Percentiles rank a stretch among this genome's conserved stretches.
phyloP scores from a whole-genome alignment of 345 rosid genomes.

The Eucalyptus sp. region DNA sequence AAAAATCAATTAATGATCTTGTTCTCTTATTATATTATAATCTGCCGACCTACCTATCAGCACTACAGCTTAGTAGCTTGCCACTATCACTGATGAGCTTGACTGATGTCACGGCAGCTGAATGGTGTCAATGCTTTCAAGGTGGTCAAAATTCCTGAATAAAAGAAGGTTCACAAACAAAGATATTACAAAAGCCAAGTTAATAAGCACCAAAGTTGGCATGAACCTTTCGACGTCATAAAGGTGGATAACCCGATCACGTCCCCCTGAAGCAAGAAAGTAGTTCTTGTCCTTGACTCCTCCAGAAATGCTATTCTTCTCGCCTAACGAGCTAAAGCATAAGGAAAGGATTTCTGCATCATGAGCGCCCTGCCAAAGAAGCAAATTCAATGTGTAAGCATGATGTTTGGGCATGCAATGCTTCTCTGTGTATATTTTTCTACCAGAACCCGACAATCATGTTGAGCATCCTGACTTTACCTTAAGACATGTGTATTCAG shows the following conservation, averaged over 20 bases:
- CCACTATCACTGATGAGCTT: constrained; percentile 40
- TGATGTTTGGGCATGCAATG: neutral
- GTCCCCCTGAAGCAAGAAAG: constrained; percentile 71
- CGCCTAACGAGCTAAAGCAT: constrained; percentile 53
- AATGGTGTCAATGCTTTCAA: constrained; percentile 47
- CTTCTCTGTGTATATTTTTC: neutral
- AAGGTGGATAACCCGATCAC: constrained; percentile 58
- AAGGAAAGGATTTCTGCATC: constrained; percentile 66
- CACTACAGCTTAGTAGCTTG: constrained; percentile 68
- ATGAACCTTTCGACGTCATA: constrained; percentile 63
- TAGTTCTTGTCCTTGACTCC: constrained; percentile 18
- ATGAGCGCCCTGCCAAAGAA: constrained; percentile 47
- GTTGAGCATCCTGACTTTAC: constrained; percentile 11
- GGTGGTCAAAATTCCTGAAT: constrained; percentile 61
- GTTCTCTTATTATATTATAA: neutral
- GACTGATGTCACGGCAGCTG: constrained; percentile 72
- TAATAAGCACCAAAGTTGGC: neutral
- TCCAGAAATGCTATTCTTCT: constrained; percentile 12
- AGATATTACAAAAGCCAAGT: neutral
- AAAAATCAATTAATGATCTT: neutral
- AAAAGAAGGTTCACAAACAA: constrained; percentile 4
- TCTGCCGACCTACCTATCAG: constrained; percentile 44
- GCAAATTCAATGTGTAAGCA: neutral
- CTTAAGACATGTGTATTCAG: constrained; percentile 51
- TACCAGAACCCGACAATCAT: neutral